phyloP scores from a whole-genome alignment of 2,329 filamentous ascomycete species.

The Fusarium sp. region DNA sequence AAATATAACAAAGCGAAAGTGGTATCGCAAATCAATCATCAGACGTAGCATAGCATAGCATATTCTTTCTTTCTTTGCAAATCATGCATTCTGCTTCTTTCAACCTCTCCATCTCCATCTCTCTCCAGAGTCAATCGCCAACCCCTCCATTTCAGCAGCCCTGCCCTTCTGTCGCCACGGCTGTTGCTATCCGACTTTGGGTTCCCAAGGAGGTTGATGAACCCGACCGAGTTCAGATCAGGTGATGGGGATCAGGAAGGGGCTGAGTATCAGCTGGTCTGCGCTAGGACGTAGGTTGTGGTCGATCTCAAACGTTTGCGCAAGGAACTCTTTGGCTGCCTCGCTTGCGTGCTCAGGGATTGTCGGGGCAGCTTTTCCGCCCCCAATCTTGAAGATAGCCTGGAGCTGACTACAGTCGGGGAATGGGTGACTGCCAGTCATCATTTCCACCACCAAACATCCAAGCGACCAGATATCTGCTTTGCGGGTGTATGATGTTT shows the following conservation, averaged over 20 bases:
- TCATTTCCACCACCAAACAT: conserved; percentile 98
- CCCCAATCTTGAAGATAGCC: conserved; percentile 98
- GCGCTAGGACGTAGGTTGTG: conserved; percentile 92
- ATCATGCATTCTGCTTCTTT: conserved; percentile 27
- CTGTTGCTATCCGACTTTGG: conserved; percentile 9
- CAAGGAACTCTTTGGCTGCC: conserved; percentile 85
- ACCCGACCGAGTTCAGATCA: conserved; percentile 29
- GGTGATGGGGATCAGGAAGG: conserved; percentile 81
- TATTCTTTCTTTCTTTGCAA: conserved; percentile 18
- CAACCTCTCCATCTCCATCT: background rate
- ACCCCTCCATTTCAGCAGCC: background rate
- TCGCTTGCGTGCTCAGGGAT: conserved; percentile 87
- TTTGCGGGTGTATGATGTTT: conserved; percentile 97
- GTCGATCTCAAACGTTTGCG: conserved; percentile 93
- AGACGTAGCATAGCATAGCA: conserved; percentile 28
- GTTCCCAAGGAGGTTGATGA: background rate
- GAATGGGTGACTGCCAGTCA: conserved; percentile 95
- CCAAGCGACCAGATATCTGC: conserved; percentile 99
- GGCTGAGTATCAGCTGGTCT: conserved; percentile 86
- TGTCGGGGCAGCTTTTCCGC: conserved; percentile 84
- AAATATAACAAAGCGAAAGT: conserved; percentile 42
- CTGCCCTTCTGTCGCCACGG: background rate
- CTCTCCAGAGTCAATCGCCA: conserved; percentile 9
- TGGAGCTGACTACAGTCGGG: conserved; percentile 97
- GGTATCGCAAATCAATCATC: conserved; percentile 43